These are phyloP conservation scores for Artemisia tridentata DNA, from an alignment of 129 eudicot genomes.

Conservation along the genomic window DNA sequence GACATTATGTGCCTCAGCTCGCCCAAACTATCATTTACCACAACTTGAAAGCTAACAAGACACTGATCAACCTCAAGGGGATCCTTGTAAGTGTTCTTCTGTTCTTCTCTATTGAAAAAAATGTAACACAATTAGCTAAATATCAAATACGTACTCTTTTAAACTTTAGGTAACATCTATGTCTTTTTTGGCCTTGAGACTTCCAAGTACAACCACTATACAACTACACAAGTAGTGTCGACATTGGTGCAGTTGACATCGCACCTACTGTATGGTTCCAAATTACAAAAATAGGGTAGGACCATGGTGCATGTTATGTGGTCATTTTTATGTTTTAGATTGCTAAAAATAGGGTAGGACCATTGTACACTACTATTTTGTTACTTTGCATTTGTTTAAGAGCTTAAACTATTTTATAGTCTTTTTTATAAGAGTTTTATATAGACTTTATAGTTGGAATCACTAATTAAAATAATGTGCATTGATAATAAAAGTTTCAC, in stretches of 20 bases:
- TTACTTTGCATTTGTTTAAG: neutral
- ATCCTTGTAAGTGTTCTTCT: conserved; percentile 57
- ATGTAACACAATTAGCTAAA: neutral
- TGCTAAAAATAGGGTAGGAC: conserved; percentile 12
- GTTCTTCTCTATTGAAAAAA: neutral
- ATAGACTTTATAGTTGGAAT: no score
- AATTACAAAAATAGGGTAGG: conserved; percentile 28
- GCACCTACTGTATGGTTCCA: conserved; percentile 21
- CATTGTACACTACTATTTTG: neutral
- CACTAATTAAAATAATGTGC: neutral
- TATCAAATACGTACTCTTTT: neutral
- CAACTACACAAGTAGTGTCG: neutral
- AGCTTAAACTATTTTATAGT: no score
- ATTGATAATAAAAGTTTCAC: neutral
- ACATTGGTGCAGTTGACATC: conserved; percentile 11
- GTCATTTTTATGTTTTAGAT: conserved; percentile 22
- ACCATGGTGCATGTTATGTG: conserved; percentile 36
- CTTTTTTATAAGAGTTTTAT: no score
- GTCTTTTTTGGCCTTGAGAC: conserved; percentile 4
- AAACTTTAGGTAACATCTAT: neutral
- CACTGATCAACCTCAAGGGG: conserved; percentile 74
- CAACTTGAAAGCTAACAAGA: conserved; percentile 48
- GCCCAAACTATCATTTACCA: conserved; percentile 69
- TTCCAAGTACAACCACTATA: conserved; percentile 16
- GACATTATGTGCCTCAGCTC: conserved; percentile 88